Evolutionary conservation across 495 filamentous ascomycete genomes (phyloP).

Genomic region (Paragyromitra xinjiangensis): DNA sequence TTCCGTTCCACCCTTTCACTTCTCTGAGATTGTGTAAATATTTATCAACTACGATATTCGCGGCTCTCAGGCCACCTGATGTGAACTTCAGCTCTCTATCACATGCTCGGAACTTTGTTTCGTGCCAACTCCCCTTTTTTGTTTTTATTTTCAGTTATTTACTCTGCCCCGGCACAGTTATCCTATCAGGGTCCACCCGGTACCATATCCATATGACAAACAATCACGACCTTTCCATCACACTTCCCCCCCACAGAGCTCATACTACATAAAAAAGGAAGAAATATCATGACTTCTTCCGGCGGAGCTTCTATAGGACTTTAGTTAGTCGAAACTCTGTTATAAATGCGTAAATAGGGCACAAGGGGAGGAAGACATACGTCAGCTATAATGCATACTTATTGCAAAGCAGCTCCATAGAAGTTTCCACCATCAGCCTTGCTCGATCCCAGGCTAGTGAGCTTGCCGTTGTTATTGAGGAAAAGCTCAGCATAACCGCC

Average conservation of each 20-base stretch:
- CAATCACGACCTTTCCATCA: not conserved
- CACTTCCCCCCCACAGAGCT: not conserved
- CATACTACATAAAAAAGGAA: not conserved
- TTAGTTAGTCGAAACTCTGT: not conserved
- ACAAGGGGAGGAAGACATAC: not conserved
- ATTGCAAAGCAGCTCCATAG: not conserved
- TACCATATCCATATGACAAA: not conserved
- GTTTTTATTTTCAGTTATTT: no score
- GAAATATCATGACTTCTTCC: not conserved
- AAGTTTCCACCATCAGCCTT: not conserved
- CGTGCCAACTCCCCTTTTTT: no score
- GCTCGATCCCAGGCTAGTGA: not conserved
- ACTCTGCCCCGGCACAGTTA: no score
- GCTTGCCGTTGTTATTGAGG: not conserved
- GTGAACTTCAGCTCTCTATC: no score
- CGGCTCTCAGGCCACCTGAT: no score
- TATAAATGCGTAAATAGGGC: not conserved
- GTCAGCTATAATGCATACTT: not conserved
- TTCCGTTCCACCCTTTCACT: no score
- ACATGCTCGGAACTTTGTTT: no score
- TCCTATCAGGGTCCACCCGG: no score
- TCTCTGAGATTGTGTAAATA: no score
- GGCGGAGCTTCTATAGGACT: not conserved
- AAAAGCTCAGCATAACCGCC: not conserved
- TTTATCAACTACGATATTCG: no score